Evolutionary conservation across 2,329 filamentous ascomycete species (phyloP), one percentile per base, ranked within the genome.

Genomic region (Epichloe aotearoae): DNA sequence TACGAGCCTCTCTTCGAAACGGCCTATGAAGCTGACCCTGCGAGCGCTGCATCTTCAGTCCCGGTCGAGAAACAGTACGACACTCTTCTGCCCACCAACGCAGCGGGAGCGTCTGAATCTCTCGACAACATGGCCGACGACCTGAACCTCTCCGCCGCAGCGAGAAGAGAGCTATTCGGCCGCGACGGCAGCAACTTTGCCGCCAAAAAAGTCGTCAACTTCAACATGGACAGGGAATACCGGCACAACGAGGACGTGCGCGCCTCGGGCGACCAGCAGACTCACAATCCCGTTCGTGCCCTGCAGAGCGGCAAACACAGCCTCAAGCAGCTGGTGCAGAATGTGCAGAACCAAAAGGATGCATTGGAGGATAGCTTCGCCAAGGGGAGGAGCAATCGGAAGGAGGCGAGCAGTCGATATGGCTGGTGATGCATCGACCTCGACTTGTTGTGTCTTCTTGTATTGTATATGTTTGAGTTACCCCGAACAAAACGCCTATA

Each of bases 351-450:
- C 55, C 89, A 97, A 68, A 82, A 83, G 62, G 88, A 95, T 11
- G 89, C 88, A 2, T 70, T 96, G 57, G 89, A 96, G 68, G 91
- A 97, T 62, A 90, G 87, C 64, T 96, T 95, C 71, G 88, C 88
- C 19, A 74, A 83, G 57, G 87, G 88, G 5, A 83, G 79, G 69
- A 79, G 77, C 59, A 93, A 90, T 61, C 83, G 87, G 66, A 83
- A 80, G 59, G 89, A 95, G 64, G 88, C 88, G 19, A 86, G 86
- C 4, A 82, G 79, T 52, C 80, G 80, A 59, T 96, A 96, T 69
- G 90, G 90, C 5, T 96, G 88, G 87, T 55, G 46, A 48, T 10
- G 43, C 8, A 1, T 46, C 7, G 5, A 30, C 5, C 23, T 30
- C 42, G 23, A 20, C 26, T 30, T 30, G 39, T 14, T 4, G 17